Evolutionary conservation across 441 rosid species (phyloP), one percentile per base, ranked within the genome.

Genomic region (Hypseocharis bilobata): DNA sequence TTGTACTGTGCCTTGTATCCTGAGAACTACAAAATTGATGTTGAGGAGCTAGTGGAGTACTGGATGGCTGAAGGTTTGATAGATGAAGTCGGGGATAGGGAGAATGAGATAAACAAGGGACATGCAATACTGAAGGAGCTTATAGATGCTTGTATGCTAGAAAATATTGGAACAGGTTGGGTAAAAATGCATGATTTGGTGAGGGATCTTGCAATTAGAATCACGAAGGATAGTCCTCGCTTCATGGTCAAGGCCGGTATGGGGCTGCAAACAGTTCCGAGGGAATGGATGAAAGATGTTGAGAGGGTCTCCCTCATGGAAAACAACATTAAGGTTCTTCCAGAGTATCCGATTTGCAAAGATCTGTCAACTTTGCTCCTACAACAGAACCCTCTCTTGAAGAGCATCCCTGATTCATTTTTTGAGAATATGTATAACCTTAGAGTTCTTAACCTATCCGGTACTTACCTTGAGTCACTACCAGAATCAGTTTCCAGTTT

Each of bases 111-210:
- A 17, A 59, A 54, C 32, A 61, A 56, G 30, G 64, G 73, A 1
- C 30, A 52, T 25, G 60, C 62, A 7, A 28, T 76, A 6, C 11
- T 68, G 11, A 58, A 65, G 49, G 67, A 68, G 65, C 67, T 76
- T 5, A 47, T 60, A 64, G 64, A 72, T 68, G 79, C 67, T 4
- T 38, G 76, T 62, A 16, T 72, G 28, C 30, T 76, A 22, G 68
- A 69, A 54, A 55, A 60, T 26, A 8, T 32, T 45, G 64, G 56
- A 56, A 28, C 44, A 3, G 6, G 16, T 6, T 0, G 34, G 64
- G 65, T 76, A 1, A 71, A 64, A 51, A 60, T 76, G 76, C 80
- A 76, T 58, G 70, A 68, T 59, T 34, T 75, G 59, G 58, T 71
- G 11, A 51, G 79, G 27, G 75, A 64, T 45, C 20, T 75, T 72